These are phyloP conservation scores for Gypsophila paniculata DNA, from an alignment of 179 eudicot species.

Conservation along the genomic window DNA sequence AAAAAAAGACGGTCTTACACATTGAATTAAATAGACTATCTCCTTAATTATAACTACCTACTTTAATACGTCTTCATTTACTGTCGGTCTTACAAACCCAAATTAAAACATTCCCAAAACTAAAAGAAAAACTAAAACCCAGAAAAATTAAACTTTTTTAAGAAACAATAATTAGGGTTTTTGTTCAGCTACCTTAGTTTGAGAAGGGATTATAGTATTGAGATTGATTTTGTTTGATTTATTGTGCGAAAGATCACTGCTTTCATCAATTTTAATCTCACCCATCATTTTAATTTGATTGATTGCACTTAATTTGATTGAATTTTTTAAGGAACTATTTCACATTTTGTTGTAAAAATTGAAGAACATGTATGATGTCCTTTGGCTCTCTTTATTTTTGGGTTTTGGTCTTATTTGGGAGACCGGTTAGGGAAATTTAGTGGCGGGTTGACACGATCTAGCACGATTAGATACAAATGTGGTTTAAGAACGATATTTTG, in stretches of 20 bases:
- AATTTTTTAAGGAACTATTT: not conserved
- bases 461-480: too few species aligned
- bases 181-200: constrained; percentile 41
- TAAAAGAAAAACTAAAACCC: not conserved
- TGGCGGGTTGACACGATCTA: too few species aligned
- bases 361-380: too few species aligned
- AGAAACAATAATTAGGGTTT: not conserved
- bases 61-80: too few species aligned
- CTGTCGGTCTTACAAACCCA: not conserved
- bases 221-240: constrained; percentile 43
- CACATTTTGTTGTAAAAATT: too few species aligned
- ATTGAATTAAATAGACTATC: too few species aligned
- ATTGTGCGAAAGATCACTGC: constrained; percentile 13
- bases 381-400: too few species aligned
- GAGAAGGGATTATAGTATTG: constrained; percentile 56
- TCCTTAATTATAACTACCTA: too few species aligned
- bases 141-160: not conserved
- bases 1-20: too few species aligned
- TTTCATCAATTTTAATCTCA: constrained; percentile 24
- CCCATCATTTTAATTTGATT: constrained; percentile 11
- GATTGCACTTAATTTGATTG: constrained; percentile 10
- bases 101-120: not conserved
- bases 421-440: too few species aligned
- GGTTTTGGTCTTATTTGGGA: too few species aligned
- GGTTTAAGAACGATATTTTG: too few species aligned